Conservation (phyloP, 2,329 filamentous ascomycete genomes). For the Scedosporium apiospermum region DNA sequence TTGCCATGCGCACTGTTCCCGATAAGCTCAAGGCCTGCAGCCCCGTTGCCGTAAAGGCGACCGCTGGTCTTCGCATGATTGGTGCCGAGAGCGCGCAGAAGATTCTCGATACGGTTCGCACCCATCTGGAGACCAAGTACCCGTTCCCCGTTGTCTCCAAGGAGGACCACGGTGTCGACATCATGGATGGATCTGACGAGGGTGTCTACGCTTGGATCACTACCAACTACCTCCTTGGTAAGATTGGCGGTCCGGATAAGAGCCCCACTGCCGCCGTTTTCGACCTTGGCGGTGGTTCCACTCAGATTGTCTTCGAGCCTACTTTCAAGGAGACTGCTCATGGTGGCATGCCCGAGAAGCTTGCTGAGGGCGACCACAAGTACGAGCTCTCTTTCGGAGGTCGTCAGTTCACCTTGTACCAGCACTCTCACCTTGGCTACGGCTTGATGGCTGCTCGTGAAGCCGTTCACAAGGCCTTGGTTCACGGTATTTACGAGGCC, state of each 20-base stretch:
- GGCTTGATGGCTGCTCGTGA: conserved; percentile 93
- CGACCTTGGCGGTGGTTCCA: conserved; percentile 92
- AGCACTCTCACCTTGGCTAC: conserved; percentile 96
- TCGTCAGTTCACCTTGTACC: conserved; percentile 85
- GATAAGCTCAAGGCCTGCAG: conserved; percentile 86
- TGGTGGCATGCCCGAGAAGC: conserved; percentile 75
- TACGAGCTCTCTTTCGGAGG: conserved; percentile 87
- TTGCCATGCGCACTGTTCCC: conserved; percentile 75
- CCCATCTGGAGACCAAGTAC: conserved; percentile 76
- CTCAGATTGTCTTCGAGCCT: conserved; percentile 97
- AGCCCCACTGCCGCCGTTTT: conserved; percentile 89
- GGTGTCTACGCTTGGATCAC: conserved; percentile 99
- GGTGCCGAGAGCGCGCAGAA: conserved; percentile 71
- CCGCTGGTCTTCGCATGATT: conserved; percentile 82
- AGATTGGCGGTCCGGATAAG: conserved; percentile 88
- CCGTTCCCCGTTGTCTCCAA: conserved; percentile 89
- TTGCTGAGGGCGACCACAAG: conserved; percentile 89
- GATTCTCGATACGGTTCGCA: conserved; percentile 78
- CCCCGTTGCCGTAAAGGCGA: conserved; percentile 95
- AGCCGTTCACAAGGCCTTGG: conserved; percentile 66
- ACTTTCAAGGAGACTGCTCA: conserved; percentile 66
- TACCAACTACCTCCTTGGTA: conserved; percentile 94
- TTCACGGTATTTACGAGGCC: conserved; percentile 61
- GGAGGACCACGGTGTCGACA: conserved; percentile 78
- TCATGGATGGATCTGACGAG: conserved; percentile 97